phyloP scores from a whole-genome alignment of 2,329 filamentous ascomycete species.

The Cladosporium velox region DNA sequence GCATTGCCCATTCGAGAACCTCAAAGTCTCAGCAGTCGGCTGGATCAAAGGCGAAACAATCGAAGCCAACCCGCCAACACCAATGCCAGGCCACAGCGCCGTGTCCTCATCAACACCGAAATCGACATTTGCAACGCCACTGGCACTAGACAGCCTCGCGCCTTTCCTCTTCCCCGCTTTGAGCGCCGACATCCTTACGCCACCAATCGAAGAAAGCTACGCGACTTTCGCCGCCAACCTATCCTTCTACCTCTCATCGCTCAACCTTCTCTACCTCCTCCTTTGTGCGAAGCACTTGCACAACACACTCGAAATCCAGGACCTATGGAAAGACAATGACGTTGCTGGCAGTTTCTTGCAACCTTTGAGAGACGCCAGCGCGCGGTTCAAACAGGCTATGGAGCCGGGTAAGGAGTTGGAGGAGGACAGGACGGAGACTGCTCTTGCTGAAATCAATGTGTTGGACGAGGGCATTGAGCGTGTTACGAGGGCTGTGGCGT shows the following conservation, averaged over 20 bases:
- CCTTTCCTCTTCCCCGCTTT: conserved; percentile 56
- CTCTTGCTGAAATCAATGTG: conserved; percentile 37
- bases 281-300: conserved; percentile 53
- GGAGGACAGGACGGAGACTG: conserved; percentile 39
- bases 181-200: conserved; percentile 43
- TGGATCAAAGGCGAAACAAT: conserved; percentile 64
- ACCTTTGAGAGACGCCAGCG: conserved; percentile 44
- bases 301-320: conserved; percentile 48
- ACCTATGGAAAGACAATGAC: conserved; percentile 44
- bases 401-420: conserved; percentile 40
- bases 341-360: conserved; percentile 47
- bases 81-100: conserved; percentile 26
- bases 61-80: conserved; percentile 43
- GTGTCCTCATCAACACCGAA: neutral
- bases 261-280: conserved; percentile 62
- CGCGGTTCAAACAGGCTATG: conserved; percentile 42
- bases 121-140: conserved; percentile 51
- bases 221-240: conserved; percentile 54
- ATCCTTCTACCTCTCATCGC: conserved; percentile 55
- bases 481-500: conserved; percentile 34
- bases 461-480: conserved; percentile 37
- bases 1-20: conserved; percentile 55
- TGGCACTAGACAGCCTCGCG: conserved; percentile 51
- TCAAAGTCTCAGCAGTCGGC: conserved; percentile 59
- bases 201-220: conserved; percentile 43